These are phyloP conservation scores for Populus tremula DNA, from an alignment of 345 rosid species.

Conservation along the genomic window DNA sequence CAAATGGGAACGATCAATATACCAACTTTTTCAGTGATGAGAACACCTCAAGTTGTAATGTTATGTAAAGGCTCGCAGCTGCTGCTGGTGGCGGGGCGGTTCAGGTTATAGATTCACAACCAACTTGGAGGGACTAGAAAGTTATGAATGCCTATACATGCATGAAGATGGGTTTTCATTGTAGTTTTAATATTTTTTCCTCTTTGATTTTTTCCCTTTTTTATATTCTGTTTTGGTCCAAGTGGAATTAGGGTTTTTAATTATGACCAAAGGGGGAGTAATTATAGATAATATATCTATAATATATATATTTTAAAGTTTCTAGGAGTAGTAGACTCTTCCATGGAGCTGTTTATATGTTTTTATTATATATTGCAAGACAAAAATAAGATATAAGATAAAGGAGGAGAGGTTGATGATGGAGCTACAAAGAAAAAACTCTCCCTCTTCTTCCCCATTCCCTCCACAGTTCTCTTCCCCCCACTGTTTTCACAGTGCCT, in stretches of 20 bases:
- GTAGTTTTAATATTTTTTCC: constrained; percentile 19
- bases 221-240: constrained; percentile 19
- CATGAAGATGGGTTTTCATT: constrained; percentile 49
- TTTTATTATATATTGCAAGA: constrained; percentile 28
- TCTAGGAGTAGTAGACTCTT: constrained; percentile 27
- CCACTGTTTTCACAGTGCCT: no score
- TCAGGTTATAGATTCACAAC: constrained; percentile 13
- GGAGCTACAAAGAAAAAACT: background rate
- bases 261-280: constrained; percentile 39
- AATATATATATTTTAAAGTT: background rate
- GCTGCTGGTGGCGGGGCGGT: background rate
- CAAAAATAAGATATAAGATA: constrained; percentile 18
- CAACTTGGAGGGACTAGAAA: constrained; percentile 14
- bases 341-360: constrained; percentile 48
- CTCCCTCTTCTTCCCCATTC: constrained; percentile 22
- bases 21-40: constrained; percentile 76
- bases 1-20: constrained; percentile 33
- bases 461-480: constrained; percentile 1
- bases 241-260: constrained; percentile 41
- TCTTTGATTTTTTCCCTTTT: constrained; percentile 4
- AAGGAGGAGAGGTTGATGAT: background rate
- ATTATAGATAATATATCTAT: constrained; percentile 41
- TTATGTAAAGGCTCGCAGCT: constrained; percentile 57
- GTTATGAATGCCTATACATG: constrained; percentile 40
- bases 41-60: constrained; percentile 82